These are phyloP conservation scores for Cytospora schulzeri DNA, from an alignment of 2,329 filamentous ascomycete genomes.

Conservation along the genomic window DNA sequence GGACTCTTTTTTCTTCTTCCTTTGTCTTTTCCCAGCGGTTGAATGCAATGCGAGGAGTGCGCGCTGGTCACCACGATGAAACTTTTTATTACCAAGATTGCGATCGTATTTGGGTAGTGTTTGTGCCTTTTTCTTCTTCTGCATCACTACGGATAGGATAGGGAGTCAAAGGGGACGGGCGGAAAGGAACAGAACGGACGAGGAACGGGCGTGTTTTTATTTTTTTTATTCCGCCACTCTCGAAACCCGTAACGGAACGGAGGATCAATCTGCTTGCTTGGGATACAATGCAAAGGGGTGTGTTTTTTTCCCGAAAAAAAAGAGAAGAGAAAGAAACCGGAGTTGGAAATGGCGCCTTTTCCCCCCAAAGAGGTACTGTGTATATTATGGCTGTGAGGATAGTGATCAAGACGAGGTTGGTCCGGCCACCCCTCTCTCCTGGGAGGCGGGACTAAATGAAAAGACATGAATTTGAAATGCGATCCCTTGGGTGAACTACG, in stretches of 20 bases:
- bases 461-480: slow-evolving; percentile 15
- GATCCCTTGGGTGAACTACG: background rate
- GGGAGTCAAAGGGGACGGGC: background rate
- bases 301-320: background rate
- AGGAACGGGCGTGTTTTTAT: background rate
- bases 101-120: slow-evolving; percentile 16
- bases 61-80: slow-evolving; percentile 6
- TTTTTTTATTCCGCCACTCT: background rate
- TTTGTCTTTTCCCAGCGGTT: too few species aligned
- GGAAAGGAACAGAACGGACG: background rate
- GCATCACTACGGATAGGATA: slow-evolving; percentile 9
- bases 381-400: slow-evolving; percentile 24
- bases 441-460: slow-evolving; percentile 14
- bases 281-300: slow-evolving; percentile 15
- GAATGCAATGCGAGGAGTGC: slow-evolving; percentile 18
- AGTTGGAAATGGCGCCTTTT: slow-evolving; percentile 23
- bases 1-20: slow-evolving; percentile 13
- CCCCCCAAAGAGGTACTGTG: slow-evolving; percentile 16
- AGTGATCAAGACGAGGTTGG: slow-evolving; percentile 13
- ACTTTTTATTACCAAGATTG: slow-evolving; percentile 21
- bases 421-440: background rate
- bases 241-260: too few species aligned
- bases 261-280: slow-evolving; percentile 16
- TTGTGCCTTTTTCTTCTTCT: too few species aligned
- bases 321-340: too few species aligned